A percentile compares a stretch with the other conserved stretches of the same genome.
These are phyloP conservation scores for Neofusicoccum laricinum DNA, from an alignment of 2,329 filamentous ascomycete genomes.

Conservation along the genomic window DNA sequence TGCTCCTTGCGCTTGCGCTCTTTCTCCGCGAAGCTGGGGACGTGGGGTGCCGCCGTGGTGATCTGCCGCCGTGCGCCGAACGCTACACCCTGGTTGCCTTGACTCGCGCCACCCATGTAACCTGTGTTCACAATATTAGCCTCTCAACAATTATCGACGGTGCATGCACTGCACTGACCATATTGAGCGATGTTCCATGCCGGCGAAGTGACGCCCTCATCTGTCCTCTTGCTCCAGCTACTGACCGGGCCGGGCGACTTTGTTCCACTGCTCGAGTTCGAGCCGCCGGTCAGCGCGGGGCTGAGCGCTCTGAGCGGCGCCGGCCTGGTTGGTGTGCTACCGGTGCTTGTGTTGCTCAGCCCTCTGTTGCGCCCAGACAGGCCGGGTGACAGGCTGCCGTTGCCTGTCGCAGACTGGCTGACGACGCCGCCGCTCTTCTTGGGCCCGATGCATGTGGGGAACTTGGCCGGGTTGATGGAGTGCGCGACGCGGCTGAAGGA, in stretches of 20 bases:
- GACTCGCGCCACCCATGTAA: slow-evolving; percentile 95
- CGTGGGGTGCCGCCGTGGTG: slow-evolving; percentile 73
- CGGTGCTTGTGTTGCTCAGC: slow-evolving; percentile 29
- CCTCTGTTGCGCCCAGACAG: slow-evolving; percentile 32
- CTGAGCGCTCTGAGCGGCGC: slow-evolving; percentile 39
- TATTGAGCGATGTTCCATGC: slow-evolving; percentile 99
- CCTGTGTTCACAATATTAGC: slow-evolving; percentile 35
- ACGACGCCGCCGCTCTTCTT: slow-evolving; percentile 54
- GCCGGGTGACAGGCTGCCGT: slow-evolving; percentile 23
- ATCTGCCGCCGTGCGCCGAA: slow-evolving; percentile 93
- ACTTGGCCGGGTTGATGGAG: slow-evolving; percentile 66
- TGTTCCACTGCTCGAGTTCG: slow-evolving; percentile 54
- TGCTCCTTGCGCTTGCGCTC: slow-evolving; percentile 64
- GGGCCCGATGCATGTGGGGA: slow-evolving; percentile 73
- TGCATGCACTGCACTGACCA: slow-evolving; percentile 35
- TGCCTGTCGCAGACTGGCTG: slow-evolving; percentile 35
- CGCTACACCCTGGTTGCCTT: slow-evolving; percentile 89
- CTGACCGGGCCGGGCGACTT: slow-evolving; percentile 61
- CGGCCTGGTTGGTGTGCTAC: slow-evolving; percentile 36
- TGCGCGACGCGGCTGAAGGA: slow-evolving; percentile 89
- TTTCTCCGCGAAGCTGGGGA: slow-evolving; percentile 82
- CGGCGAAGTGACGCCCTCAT: slow-evolving; percentile 76
- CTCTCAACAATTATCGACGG: not conserved
- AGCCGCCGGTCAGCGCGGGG: slow-evolving; percentile 48
- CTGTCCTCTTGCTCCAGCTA: slow-evolving; percentile 84